Evolutionary conservation across 1,139 yeast genomes (phyloP).

Genomic region (Kodamaea suecica): DNA sequence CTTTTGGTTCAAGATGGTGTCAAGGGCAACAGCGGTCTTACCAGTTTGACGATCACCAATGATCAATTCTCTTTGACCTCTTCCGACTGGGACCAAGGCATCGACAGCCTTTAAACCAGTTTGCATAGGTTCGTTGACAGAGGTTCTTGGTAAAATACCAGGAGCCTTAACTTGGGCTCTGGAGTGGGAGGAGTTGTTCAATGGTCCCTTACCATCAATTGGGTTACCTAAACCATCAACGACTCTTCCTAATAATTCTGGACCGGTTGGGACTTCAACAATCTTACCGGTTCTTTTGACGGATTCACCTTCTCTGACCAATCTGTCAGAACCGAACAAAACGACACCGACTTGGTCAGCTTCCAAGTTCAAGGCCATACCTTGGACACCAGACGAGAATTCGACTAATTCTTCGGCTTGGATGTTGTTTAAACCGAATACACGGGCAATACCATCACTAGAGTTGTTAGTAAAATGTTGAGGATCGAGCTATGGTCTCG

Average conservation of each 20-base stretch:
- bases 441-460: slow-evolving; percentile 99
- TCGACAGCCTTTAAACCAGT: slow-evolving; percentile 99
- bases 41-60: slow-evolving; percentile 99
- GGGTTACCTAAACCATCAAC: slow-evolving; percentile 99
- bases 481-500: too few relatives aligned
- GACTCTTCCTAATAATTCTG: slow-evolving; percentile 97
- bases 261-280: slow-evolving; percentile 99
- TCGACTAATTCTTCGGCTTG: slow-evolving; percentile 99
- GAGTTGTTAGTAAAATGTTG: slow-evolving; percentile 20
- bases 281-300: slow-evolving; percentile 99
- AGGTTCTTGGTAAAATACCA: slow-evolving; percentile 99
- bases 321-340: slow-evolving; percentile 98
- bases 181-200: slow-evolving; percentile 77
- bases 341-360: slow-evolving; percentile 99
- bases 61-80: slow-evolving; percentile 99
- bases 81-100: slow-evolving; percentile 98
- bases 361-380: slow-evolving; percentile 99
- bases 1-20: slow-evolving; percentile 98
- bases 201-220: slow-evolving; percentile 99
- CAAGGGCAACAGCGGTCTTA: slow-evolving; percentile 98
- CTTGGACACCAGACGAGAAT: slow-evolving; percentile 99
- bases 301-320: slow-evolving; percentile 98
- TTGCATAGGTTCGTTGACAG: slow-evolving; percentile 99
- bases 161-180: slow-evolving; percentile 99
- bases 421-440: slow-evolving; percentile 98